Conservation (phyloP, 495 filamentous ascomycete genomes). For the Neurospora sp. region DNA sequence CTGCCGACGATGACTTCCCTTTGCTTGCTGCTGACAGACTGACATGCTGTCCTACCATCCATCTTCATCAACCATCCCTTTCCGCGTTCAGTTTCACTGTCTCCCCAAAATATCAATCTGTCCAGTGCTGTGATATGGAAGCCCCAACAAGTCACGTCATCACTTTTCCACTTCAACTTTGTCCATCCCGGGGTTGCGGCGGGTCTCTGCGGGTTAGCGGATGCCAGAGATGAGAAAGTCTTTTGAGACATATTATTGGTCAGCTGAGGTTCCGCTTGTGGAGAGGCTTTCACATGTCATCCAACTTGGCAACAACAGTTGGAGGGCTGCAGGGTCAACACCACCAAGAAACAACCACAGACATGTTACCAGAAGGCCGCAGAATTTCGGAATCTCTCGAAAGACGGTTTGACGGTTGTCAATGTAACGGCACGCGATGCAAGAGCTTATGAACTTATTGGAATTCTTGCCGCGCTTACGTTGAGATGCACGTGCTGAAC, state of each 20-base stretch:
- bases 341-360: not conserved
- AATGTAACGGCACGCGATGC: not conserved
- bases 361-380: not conserved
- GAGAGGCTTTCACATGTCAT: not conserved
- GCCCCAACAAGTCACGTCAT: not conserved
- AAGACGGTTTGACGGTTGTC: not conserved
- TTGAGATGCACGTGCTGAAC: not conserved
- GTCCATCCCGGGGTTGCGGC: not conserved
- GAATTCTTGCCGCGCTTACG: not conserved
- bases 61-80: not conserved
- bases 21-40: not conserved
- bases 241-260: not conserved
- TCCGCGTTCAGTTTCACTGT: not conserved
- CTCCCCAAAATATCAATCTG: not conserved
- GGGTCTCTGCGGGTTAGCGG: constrained; percentile 15
- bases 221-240: not conserved
- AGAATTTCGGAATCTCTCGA: not conserved
- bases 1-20: not conserved
- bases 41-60: not conserved
- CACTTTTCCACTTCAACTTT: not conserved
- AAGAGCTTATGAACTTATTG: not conserved
- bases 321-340: not conserved
- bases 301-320: not conserved
- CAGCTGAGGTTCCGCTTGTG: not conserved
- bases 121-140: not conserved